Conservation (phyloP, 1,284 basidiomycete genomes). For the Malassezia arunalokei region DNA sequence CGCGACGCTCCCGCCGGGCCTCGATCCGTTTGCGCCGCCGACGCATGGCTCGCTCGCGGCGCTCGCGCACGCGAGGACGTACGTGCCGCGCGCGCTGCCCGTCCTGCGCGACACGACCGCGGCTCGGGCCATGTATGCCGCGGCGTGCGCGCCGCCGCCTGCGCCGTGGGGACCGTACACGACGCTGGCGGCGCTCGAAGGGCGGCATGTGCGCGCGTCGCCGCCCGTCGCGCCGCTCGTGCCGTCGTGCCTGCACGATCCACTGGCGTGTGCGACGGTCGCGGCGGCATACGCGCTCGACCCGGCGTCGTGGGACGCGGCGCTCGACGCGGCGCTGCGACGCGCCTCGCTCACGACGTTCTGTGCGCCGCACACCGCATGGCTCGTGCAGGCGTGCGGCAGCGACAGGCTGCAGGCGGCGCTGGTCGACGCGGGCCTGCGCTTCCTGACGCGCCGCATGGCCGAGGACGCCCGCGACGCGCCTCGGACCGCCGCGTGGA, state of each 20-base stretch:
- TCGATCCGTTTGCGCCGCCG: slow-evolving; percentile 2
- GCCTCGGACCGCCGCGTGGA: not conserved
- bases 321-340: not conserved
- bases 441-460: not conserved
- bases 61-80: not conserved
- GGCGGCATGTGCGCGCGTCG: not conserved
- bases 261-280: not conserved
- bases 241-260: not conserved
- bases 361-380: not conserved
- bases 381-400: not conserved
- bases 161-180: not conserved
- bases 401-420: not conserved
- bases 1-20: slow-evolving; percentile 4
- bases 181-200: not conserved
- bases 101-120: not conserved
- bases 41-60: slow-evolving; percentile 3
- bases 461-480: slow-evolving; percentile 43
- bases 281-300: not conserved
- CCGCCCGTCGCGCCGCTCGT: not conserved
- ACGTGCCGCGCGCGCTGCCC: not conserved
- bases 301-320: not conserved
- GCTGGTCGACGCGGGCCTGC: not conserved
- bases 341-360: not conserved
- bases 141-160: not conserved
- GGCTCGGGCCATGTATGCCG: not conserved